Conservation (phyloP, 768 basidiomycete genomes). For the Rhodotorula diobovata region DNA sequence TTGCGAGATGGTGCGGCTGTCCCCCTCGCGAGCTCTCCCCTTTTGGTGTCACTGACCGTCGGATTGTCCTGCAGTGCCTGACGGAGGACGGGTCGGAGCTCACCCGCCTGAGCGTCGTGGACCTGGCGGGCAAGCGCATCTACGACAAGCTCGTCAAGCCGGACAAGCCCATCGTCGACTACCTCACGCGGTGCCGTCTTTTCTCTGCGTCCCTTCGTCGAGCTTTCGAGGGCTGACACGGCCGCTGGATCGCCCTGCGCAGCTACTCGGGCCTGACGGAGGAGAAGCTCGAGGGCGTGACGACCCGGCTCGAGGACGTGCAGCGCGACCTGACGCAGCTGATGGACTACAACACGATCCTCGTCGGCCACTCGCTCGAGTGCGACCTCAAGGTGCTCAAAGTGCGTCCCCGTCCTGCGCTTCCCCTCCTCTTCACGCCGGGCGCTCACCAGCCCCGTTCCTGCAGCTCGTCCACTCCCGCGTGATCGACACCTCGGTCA, state of each 20-base stretch:
- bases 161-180: conserved; percentile 74
- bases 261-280: conserved; percentile 94
- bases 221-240: not conserved
- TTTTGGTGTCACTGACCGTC: too few species aligned
- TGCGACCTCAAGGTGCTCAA: conserved; percentile 86
- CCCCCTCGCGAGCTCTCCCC: too few species aligned
- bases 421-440: not conserved
- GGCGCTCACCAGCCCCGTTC: too few species aligned
- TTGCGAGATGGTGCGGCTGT: conserved; percentile 93
- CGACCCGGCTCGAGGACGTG: conserved; percentile 71
- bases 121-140: conserved; percentile 68
- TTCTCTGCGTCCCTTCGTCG: too few species aligned
- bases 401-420: conserved; percentile 10
- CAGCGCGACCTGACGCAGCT: conserved; percentile 61
- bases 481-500: conserved; percentile 85
- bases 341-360: conserved; percentile 58
- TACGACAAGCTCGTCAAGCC: conserved; percentile 91
- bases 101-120: conserved; percentile 76
- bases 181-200: conserved; percentile 69
- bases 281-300: conserved; percentile 62
- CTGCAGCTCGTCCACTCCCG: conserved; percentile 64
- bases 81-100: conserved; percentile 87
- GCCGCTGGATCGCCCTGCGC: not conserved
- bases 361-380: conserved; percentile 92
- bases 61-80: conserved; percentile 61